Base-by-base conservation (phyloP, 169 alveolate genomes). In the Theileria parva region DNA sequence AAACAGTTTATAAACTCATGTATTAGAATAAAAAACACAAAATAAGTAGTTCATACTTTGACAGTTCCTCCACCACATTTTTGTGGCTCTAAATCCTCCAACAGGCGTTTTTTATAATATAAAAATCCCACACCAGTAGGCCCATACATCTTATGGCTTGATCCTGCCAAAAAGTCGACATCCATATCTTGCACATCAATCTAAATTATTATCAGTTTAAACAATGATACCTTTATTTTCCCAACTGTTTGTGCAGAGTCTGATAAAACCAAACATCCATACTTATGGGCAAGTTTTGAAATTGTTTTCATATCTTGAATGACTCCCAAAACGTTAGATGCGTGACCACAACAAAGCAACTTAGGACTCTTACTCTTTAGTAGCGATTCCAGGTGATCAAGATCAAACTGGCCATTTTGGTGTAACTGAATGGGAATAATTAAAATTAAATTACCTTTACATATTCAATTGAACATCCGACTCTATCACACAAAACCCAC, bases 191-290 rank as follows among this genome's bases (percentile, higher is more conserved):
- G 59, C 21, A 60, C 81, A 69, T 78, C 80, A 73, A 89, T 73
- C 85, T 86, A 73, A 34, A 30, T 4, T 0, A 17, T 32, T 65
- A n/a, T 9, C n/a, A 28, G 0, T 3, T 3, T 12, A 8, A 2
- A 19, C 4, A 3, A 11, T 0, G 63, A 9, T 50, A 77, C 90
- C 55, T 28, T 37, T n/a, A 84, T 28, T 34, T 84, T 84, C 28
- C 90, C 87, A 53, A 86, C 77, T 39, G 93, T 86, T 74, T 90
- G 94, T 21, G 91, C 75, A 34, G 92, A 92, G 77, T 90, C 94
- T 9, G 86, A 81, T 12, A 90, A 27, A 39, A 90, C 80, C 59
- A 69, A 67, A 27, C 85, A 76, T 37, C 86, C 74, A 25, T 77
- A 64, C 48, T 70, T 44, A 32, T 84, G 90, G 27, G 84, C 86